Base-by-base conservation (phyloP, 2,329 filamentous ascomycete species). In the Elsinoe fawcettii region DNA sequence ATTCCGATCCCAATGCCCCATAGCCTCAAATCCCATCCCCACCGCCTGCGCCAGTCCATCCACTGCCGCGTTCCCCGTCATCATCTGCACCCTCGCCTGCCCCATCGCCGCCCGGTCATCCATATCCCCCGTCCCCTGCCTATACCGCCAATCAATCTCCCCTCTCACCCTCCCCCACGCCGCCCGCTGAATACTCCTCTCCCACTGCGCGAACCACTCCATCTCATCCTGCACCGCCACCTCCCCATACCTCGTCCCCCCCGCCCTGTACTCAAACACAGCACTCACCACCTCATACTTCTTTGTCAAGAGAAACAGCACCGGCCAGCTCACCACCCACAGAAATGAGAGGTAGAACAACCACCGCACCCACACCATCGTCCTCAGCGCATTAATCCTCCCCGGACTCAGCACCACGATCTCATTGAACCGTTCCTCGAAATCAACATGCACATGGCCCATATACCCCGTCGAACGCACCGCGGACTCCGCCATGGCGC, bases 251-350 rank as follows among this genome's bases (percentile, higher is more conserved):
- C 51, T 27, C 27, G 2, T 65, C 75, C 23, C 68, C 56, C 2
- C 59, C 62, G 25, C 67, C 66, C 8, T 65, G 60, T 3, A 67
- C 64, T 2, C 78, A 80, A 62, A 78, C 84, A 1, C 74, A 69
- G 84, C 85, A 90, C 32, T 84, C 75, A 0, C 80, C 2, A 87
- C 83, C 61, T 85, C 79, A 72, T 84, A 90, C 51, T 80, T 76
- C 66, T 80, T 82, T 1, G 87, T 90, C 16, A 78, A 71, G 66
- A 88, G 77, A 70, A 81, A 84, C 11, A 90, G 75, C 58, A 80
- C 79, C 0, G 87, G 87, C 87, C 87, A 90, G 2, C 80, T 74
- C 63, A 90, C 75, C 58, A 90, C 65, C 77, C 86, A 86, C 11
- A 87, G 69, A 59, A 89, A 81, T 0, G 83, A 83, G 5, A 87